These are phyloP conservation scores for Trichoderma brevicompactum DNA, from an alignment of 2,329 filamentous ascomycete genomes.

Conservation along the genomic window DNA sequence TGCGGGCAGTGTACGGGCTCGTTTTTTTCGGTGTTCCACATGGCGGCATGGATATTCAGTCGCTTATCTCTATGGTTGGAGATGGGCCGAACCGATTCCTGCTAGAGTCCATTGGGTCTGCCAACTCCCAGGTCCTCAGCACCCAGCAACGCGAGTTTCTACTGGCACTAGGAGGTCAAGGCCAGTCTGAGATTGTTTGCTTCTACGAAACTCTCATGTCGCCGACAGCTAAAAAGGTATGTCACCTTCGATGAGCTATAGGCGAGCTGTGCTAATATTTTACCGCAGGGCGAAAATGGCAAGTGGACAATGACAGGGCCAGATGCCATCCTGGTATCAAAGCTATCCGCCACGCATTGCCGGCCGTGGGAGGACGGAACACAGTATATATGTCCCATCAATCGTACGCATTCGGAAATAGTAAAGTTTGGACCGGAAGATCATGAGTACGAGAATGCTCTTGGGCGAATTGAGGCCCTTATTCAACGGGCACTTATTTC, in stretches of 20 bases:
- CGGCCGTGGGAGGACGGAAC: background rate
- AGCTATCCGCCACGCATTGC: background rate
- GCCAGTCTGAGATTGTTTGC: background rate
- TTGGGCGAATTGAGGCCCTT: background rate
- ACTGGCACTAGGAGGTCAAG: background rate
- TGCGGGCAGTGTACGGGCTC: background rate
- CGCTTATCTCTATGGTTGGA: background rate
- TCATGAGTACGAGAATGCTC: background rate
- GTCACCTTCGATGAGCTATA: no score
- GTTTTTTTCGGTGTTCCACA: constrained; percentile 9
- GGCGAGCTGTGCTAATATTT: background rate
- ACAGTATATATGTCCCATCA: background rate
- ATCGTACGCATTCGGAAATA: constrained; percentile 10
- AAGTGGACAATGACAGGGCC: background rate
- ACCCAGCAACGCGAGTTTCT: background rate
- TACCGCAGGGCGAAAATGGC: background rate
- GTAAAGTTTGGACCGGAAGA: background rate
- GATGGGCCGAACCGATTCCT: constrained; percentile 2
- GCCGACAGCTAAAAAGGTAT: background rate
- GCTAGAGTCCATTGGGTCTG: background rate
- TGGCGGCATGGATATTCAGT: constrained; percentile 1
- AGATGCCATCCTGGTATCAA: background rate
- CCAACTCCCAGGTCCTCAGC: background rate
- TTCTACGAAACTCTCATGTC: constrained; percentile 5
- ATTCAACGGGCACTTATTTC: background rate